Evolutionary conservation across 768 basidiomycete species (phyloP).

Genomic region (Hemileccinum rubropunctum): DNA sequence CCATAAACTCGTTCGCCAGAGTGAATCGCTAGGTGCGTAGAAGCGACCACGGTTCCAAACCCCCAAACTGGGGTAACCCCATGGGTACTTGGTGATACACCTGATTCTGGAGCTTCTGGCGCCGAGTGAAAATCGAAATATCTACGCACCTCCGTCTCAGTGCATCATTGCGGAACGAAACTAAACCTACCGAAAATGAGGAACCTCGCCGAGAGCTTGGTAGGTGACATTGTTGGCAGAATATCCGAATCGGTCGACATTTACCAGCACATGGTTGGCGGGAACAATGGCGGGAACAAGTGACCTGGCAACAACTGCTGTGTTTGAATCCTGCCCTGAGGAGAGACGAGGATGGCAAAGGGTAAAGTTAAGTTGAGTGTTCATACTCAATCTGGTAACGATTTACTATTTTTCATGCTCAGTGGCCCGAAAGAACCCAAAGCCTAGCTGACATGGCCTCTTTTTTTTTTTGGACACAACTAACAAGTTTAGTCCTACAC

Average conservation of each 20-base stretch:
- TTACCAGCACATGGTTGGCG: conserved; percentile 49
- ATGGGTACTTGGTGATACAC: conserved; percentile 47
- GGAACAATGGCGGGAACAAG: conserved; percentile 25
- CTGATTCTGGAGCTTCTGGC: conserved; percentile 34
- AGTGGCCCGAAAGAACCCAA: too few relatives aligned
- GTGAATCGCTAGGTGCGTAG: conserved; percentile 46
- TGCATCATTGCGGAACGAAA: background rate
- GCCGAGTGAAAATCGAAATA: conserved; percentile 66
- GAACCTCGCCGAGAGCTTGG: conserved; percentile 48
- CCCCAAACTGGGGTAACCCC: conserved; percentile 74
- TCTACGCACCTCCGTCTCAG: conserved; percentile 30
- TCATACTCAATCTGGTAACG: conserved; percentile 3
- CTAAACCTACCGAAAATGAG: conserved; percentile 36
- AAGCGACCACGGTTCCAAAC: conserved; percentile 55
- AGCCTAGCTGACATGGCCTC: too few relatives aligned
- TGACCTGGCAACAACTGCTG: conserved; percentile 28
- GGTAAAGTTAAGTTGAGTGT: conserved; percentile 28
- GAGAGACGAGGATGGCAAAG: conserved; percentile 41
- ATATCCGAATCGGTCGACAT: conserved; percentile 67
- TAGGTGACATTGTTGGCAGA: conserved; percentile 73
- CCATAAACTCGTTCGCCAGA: conserved; percentile 64
- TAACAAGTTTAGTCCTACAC: too few relatives aligned
- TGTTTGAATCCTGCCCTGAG: conserved; percentile 28
- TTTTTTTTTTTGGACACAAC: too few relatives aligned
- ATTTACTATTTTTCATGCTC: too few relatives aligned